Evolutionary conservation across 2,329 filamentous ascomycete genomes (phyloP).

Genomic region (Colletotrichum euphorbiae): DNA sequence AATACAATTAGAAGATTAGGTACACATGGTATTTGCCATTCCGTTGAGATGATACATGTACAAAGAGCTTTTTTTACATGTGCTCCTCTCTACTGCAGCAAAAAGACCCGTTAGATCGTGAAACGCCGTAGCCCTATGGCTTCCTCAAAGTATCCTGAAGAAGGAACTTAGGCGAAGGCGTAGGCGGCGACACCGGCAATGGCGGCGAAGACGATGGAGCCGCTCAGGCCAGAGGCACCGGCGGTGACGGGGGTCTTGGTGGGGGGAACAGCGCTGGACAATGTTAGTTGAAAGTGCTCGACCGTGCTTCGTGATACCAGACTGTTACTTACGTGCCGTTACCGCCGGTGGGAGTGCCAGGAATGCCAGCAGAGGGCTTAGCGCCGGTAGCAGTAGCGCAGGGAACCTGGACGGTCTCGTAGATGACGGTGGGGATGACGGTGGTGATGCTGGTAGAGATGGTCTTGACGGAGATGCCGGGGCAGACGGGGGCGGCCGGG

Average conservation of each 20-base stretch:
- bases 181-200: conserved; percentile 66
- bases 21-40: conserved; percentile 49
- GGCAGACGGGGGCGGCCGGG: conserved; percentile 41
- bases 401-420: conserved; percentile 55
- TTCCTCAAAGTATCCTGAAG: conserved; percentile 48
- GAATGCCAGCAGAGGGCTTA: conserved; percentile 43
- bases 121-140: conserved; percentile 55
- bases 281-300: conserved; percentile 36
- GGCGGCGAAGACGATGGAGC: conserved; percentile 66
- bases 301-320: background rate
- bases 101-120: conserved; percentile 49
- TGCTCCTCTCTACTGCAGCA: conserved; percentile 34
- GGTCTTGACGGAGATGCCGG: conserved; percentile 59
- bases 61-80: conserved; percentile 49
- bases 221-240: conserved; percentile 64
- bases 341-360: conserved; percentile 41
- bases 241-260: conserved; percentile 57
- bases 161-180: conserved; percentile 63
- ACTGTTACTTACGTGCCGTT: conserved; percentile 47
- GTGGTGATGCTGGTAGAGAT: conserved; percentile 69
- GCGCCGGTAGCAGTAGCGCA: conserved; percentile 51
- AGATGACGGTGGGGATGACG: conserved; percentile 66
- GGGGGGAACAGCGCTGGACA: conserved; percentile 42
- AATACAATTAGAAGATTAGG: conserved; percentile 62
- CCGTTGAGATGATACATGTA: conserved; percentile 43